Evolutionary conservation across 148 eudicot species (phyloP).

Genomic region (Chenopodium berlandieri): DNA sequence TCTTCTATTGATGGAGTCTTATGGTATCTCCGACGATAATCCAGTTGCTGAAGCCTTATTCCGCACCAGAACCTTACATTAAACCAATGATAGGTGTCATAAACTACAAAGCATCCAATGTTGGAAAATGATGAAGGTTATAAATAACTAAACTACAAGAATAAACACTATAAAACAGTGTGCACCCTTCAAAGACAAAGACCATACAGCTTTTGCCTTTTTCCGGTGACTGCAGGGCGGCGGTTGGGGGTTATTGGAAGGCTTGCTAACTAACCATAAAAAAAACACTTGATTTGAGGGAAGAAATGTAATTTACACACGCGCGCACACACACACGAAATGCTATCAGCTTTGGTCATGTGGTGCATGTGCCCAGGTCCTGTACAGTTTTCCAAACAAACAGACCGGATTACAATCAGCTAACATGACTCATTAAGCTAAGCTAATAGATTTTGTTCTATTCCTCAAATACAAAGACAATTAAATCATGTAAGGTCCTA

Average conservation of each 20-base stretch:
- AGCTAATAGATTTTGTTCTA: not conserved
- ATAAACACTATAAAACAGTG: not conserved
- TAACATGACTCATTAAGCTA: not conserved
- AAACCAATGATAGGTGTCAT: conserved; percentile 4
- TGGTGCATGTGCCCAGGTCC: not conserved
- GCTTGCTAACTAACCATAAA: not conserved
- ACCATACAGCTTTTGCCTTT: not conserved
- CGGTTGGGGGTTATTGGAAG: not conserved
- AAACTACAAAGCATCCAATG: not conserved
- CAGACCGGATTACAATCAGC: not conserved
- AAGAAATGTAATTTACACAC: not conserved
- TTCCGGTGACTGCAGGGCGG: not conserved
- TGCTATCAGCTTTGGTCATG: no score
- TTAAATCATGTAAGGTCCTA: not conserved
- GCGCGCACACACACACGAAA: not conserved
- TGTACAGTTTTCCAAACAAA: not conserved
- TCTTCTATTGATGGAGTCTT: conserved; percentile 54
- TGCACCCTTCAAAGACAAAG: not conserved
- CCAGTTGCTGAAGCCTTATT: conserved; percentile 73
- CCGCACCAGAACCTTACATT: conserved; percentile 83
- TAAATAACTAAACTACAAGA: not conserved
- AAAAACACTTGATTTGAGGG: not conserved
- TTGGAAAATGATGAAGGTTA: conserved; percentile 4
- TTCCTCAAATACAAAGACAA: not conserved
- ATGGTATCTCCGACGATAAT: conserved; percentile 45